Evolutionary conservation across 352 stramenopile species (phyloP).

Genomic region (Globisporangium cylindrosporum): DNA sequence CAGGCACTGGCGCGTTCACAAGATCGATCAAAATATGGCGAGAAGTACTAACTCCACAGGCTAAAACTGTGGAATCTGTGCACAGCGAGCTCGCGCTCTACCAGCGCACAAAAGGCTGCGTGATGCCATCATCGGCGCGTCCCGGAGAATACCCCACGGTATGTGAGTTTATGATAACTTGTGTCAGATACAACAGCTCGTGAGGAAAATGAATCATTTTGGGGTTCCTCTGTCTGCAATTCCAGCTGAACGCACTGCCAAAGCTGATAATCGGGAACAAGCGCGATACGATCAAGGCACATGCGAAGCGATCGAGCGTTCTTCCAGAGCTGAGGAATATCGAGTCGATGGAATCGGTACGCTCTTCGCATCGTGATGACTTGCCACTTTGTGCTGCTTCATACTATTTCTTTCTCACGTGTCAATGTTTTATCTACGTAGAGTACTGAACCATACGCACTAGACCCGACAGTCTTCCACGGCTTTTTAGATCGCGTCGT

Average conservation of each 20-base stretch:
- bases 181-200: not conserved
- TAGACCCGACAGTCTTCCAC: slow-evolving; percentile 55
- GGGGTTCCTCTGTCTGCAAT: not conserved
- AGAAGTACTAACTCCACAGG: too few species aligned
- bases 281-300: slow-evolving; percentile 41
- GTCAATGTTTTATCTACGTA: slow-evolving; percentile 19
- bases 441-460: slow-evolving; percentile 51
- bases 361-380: not conserved
- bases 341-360: slow-evolving; percentile 56
- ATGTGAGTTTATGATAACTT: not conserved
- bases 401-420: not conserved
- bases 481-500: slow-evolving; percentile 65
- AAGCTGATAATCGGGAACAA: slow-evolving; percentile 86
- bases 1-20: not conserved
- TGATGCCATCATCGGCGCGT: slow-evolving; percentile 32
- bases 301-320: slow-evolving; percentile 28
- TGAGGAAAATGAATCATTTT: not conserved
- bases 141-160: slow-evolving; percentile 41
- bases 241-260: slow-evolving; percentile 44
- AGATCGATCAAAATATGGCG: not conserved
- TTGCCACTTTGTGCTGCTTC: not conserved
- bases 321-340: slow-evolving; percentile 46
- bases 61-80: too few species aligned
- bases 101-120: slow-evolving; percentile 55
- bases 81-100: slow-evolving; percentile 37